Base-by-base conservation (phyloP, 2,329 filamentous ascomycete genomes). In the Chlorencoelia australis region DNA sequence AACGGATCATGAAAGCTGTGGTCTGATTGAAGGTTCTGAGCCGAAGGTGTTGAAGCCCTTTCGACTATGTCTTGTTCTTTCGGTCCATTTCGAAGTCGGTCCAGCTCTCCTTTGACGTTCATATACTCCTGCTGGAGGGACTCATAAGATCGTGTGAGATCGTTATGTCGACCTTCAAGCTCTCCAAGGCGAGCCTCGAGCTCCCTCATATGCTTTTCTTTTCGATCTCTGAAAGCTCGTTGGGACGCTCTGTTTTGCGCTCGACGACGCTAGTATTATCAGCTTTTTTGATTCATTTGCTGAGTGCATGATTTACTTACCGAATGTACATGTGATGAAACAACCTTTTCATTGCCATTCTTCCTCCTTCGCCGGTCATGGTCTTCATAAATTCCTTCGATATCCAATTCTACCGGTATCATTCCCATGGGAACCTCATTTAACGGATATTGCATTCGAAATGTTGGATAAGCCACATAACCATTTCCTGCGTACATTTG, bases 151-250 rank as follows among this genome's bases (percentile, higher is more conserved):
- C 66, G 62, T 43, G 66, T 65, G 35, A 79, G 65, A 21, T 64
- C 62, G 40, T 67, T 68, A 53, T 77, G 72, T 46, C 68, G 70
- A 16, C 69, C 65, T 43, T 68, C 67, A 33, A 73, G 59, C 13
- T 70, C 66, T 30, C 57, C 57, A 20, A 79, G 66, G 47, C 74
- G 66, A 22, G 62, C 53, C 53, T 79, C 75, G 14, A 80, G 67
- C 46, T 79, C 75, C 42, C 70, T 69, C 49, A 78, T 77, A 43
- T 76, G 69, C 53, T 78, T 74, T 50, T 80, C 73, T 49, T 77
- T 78, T 35, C 73, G 65, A 52, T 78, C 72, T 31, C 73, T 64
- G 50, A 76, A 77, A 1, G 72, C 73, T 40, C 73, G 61, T 52
- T 77, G 73, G 2, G 73, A 75, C 25, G 72, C 72, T 36, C 72